These are phyloP conservation scores for Crithidia mellificae DNA, from an alignment of 208 protist genomes.

Conservation along the genomic window DNA sequence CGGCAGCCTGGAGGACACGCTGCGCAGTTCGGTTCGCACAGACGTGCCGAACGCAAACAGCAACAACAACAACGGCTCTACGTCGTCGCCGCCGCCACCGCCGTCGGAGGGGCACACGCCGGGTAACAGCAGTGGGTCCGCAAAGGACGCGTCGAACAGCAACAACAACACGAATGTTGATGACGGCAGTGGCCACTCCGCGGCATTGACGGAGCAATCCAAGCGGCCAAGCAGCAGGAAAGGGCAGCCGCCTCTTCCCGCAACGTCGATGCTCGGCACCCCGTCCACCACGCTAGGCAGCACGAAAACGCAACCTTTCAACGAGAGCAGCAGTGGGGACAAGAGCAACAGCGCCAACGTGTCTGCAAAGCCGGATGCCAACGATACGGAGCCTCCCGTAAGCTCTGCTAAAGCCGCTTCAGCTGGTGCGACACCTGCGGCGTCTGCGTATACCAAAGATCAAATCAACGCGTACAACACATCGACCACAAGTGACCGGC, in stretches of 20 bases:
- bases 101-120: background rate
- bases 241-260: background rate
- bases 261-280: background rate
- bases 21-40: background rate
- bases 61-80: background rate
- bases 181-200: too few species aligned
- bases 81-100: background rate
- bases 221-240: background rate
- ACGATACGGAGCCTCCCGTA: too few species aligned
- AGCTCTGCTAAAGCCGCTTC: too few species aligned
- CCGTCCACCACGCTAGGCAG: background rate
- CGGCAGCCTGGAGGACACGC: background rate
- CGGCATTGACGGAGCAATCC: background rate
- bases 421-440: background rate
- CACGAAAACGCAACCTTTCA: background rate
- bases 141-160: background rate
- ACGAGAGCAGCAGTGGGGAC: background rate
- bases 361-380: background rate
- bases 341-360: background rate
- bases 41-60: background rate
- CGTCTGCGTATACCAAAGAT: background rate
- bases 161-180: too few species aligned
- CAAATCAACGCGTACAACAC: background rate
- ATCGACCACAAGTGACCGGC: background rate
- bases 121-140: background rate